Base-by-base conservation (phyloP, 371 early-diverging fungal species). In the Paraphysoderma sedebokerense region DNA sequence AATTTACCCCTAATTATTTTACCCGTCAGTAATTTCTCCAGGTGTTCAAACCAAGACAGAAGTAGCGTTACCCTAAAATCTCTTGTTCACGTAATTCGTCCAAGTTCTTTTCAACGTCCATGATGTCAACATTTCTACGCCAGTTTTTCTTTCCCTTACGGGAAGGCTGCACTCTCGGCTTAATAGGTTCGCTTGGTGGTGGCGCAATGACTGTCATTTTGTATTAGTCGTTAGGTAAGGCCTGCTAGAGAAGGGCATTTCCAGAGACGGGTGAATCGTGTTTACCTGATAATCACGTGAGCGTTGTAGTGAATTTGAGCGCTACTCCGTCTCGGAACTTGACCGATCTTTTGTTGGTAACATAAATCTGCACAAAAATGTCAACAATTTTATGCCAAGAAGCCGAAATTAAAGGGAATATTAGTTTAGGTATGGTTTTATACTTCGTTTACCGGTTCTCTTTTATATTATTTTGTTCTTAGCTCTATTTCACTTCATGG, bases 141-240 rank as follows among this genome's bases (percentile, higher is more conserved):
- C 92, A 92, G 50, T 76, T 80, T 57, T 87, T 81, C 69, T 85
- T 92, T 55, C 85, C 85, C 63, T 90, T 92, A 58, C 92, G 76
- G 53, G 77, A 71, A 15, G 62, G 46, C 35, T 67, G 64, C 15
- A 22, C 30, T 36, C 36, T 19, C 36, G 38, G 31, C 44, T 46
- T 37, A 31, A 49, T 48, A 11, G 23, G 48, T 20, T 27, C 44
- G 17, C 38, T 48, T 26, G 24, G n/a, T 11, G 27, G 37, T 28
- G 29, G 15, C n/a, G 13, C 33, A 13, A n/a, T 13, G 13, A 34
- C 35, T n/a, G 35, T 34, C 35, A n/a, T 12, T 34, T 34, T n/a
- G n/a, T n/a, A n/a, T n/a, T n/a, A n/a, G n/a, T n/a, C n/a, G n/a
- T n/a, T n/a, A n/a, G n/a, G n/a, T n/a, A n/a, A n/a, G n/a, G n/a